Evolutionary conservation across 2,329 filamentous ascomycete species (phyloP).

Genomic region (Cordyceps cateniannulata): DNA sequence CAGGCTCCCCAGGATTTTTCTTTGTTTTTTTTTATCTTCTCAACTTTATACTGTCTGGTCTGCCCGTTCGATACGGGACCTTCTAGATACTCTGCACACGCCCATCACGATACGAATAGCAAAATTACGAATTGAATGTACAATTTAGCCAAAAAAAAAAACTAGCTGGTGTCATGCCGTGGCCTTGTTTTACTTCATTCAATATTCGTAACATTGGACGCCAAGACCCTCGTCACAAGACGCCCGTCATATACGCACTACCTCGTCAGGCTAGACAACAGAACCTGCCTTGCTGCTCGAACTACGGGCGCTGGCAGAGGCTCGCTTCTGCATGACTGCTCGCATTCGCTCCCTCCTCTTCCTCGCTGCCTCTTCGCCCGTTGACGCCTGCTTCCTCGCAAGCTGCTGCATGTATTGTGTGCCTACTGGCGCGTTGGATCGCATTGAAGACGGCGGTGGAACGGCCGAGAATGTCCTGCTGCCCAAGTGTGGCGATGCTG

Average conservation of each 20-base stretch:
- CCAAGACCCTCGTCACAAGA: background rate
- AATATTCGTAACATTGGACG: background rate
- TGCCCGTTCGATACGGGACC: background rate
- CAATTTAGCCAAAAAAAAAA: background rate
- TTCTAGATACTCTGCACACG: constrained; percentile 13
- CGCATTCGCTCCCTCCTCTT: constrained; percentile 21
- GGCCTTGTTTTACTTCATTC: background rate
- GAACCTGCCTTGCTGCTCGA: constrained; percentile 15
- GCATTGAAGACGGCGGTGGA: constrained; percentile 17
- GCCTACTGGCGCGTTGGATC: constrained; percentile 14
- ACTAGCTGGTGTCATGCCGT: background rate
- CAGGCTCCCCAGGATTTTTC: constrained; percentile 3
- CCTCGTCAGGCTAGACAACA: background rate
- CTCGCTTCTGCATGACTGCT: constrained; percentile 22
- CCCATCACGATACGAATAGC: constrained; percentile 5
- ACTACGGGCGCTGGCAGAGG: constrained; percentile 12
- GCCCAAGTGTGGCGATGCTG: background rate
- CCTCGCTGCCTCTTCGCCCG: constrained; percentile 14
- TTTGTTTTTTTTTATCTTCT: background rate
- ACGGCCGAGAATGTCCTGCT: constrained; percentile 13
- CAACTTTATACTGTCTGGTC: constrained; percentile 3
- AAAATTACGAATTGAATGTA: constrained; percentile 3
- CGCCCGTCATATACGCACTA: background rate
- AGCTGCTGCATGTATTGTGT: constrained; percentile 21
- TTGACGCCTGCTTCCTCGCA: constrained; percentile 12